Percentiles rank a stretch among this genome's conserved stretches.
These are phyloP conservation scores for Heimioporus sp. DNA, from an alignment of 768 basidiomycete genomes.

Conservation along the genomic window DNA sequence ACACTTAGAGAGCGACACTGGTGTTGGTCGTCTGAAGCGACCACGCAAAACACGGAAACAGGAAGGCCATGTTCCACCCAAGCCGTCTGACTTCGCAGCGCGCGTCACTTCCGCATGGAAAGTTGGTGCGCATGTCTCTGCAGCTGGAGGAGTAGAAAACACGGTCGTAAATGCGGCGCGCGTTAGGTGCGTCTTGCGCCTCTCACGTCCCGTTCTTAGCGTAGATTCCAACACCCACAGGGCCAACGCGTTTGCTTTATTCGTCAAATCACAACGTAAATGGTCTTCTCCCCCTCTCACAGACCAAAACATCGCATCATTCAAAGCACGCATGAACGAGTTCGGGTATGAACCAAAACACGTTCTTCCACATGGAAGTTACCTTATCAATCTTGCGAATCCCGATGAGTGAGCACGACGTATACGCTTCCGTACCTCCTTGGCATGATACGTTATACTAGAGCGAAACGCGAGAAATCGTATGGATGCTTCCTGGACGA, in stretches of 20 bases:
- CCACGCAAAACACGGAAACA: slow-evolving; percentile 10
- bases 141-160: slow-evolving; percentile 78
- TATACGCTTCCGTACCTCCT: background rate
- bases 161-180: slow-evolving; percentile 65
- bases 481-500: slow-evolving; percentile 85
- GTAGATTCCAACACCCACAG: slow-evolving; percentile 33
- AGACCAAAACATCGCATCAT: slow-evolving; percentile 48
- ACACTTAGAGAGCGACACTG: background rate
- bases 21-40: background rate
- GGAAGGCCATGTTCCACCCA: slow-evolving; percentile 6
- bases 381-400: slow-evolving; percentile 83
- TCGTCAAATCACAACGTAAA: slow-evolving; percentile 81
- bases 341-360: slow-evolving; percentile 61
- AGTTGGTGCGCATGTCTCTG: slow-evolving; percentile 82
- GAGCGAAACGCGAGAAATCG: slow-evolving; percentile 65
- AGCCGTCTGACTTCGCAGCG: slow-evolving; percentile 28
- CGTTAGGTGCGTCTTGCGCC: slow-evolving; percentile 49
- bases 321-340: slow-evolving; percentile 58
- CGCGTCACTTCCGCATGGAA: slow-evolving; percentile 51
- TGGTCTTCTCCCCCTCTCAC: slow-evolving; percentile 69
- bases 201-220: background rate
- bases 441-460: slow-evolving; percentile 18
- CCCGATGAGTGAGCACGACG: slow-evolving; percentile 58
- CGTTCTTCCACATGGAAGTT: slow-evolving; percentile 82
- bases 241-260: slow-evolving; percentile 82